Evolutionary conservation across 768 basidiomycete genomes (phyloP).

Genomic region (Melanogaster broomeanus): DNA sequence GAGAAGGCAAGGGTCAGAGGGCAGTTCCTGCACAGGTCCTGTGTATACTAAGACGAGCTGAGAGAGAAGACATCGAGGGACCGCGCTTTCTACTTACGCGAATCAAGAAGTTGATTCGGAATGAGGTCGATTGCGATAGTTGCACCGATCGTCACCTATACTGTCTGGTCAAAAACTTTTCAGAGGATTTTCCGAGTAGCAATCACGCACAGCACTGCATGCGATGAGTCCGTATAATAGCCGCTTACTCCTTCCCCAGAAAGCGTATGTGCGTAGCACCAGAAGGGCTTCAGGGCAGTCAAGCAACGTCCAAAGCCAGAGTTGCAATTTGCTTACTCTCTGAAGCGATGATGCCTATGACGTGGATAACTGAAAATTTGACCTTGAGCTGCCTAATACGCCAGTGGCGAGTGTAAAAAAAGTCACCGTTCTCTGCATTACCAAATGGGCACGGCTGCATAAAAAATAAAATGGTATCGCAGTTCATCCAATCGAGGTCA

Average conservation of each 20-base stretch:
- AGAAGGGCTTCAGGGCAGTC: conserved; percentile 13
- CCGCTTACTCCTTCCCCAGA: conserved; percentile 16
- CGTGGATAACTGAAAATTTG: conserved; percentile 5
- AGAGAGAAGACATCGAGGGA: neutral
- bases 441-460: conserved; percentile 4
- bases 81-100: conserved; percentile 2
- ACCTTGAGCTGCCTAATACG: neutral
- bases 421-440: conserved; percentile 10
- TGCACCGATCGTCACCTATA: conserved; percentile 7
- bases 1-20: neutral
- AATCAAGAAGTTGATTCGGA: conserved; percentile 6
- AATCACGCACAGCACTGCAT: conserved; percentile 8
- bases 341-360: conserved; percentile 5
- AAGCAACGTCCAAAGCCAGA: neutral
- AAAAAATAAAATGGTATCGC: no score
- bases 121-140: conserved; percentile 1
- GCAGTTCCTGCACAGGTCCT: neutral
- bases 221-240: conserved; percentile 11
- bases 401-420: neutral
- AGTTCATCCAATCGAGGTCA: no score
- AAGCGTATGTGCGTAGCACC: conserved; percentile 24
- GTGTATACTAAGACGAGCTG: neutral
- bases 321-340: neutral
- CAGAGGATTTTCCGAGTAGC: neutral
- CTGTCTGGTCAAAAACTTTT: neutral